Conservation (phyloP, 805 yeast species). For the Peterozyma xylosa region DNA sequence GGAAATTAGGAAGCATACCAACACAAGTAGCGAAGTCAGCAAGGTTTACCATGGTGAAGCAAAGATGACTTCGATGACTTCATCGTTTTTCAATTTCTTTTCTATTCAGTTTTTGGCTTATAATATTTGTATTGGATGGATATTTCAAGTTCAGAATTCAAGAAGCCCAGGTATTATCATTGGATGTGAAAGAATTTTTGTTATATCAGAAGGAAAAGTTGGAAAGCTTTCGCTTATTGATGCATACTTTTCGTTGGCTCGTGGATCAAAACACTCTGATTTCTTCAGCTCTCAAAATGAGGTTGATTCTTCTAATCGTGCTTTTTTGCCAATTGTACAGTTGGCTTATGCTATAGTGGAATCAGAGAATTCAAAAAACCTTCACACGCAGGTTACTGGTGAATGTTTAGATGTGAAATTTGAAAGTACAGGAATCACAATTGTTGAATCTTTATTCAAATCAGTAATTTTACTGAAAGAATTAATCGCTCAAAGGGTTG, state of each 20-base stretch:
- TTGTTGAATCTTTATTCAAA: constrained; percentile 43
- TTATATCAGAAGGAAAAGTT: constrained; percentile 48
- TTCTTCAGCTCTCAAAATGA: constrained; percentile 43
- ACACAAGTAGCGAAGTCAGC: neutral
- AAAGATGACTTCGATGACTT: constrained; percentile 6
- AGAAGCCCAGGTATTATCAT: constrained; percentile 62
- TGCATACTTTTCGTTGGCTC: constrained; percentile 66
- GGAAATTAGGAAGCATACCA: neutral
- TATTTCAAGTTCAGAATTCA: constrained; percentile 39
- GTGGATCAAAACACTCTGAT: constrained; percentile 43
- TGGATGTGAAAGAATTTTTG: constrained; percentile 71
- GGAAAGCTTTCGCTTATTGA: constrained; percentile 67
- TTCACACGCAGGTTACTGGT: constrained; percentile 51
- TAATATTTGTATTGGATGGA: constrained; percentile 73
- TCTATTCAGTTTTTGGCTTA: constrained; percentile 54
- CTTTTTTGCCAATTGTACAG: constrained; percentile 64
- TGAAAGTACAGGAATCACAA: constrained; percentile 44
- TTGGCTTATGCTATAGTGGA: constrained; percentile 33
- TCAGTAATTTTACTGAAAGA: constrained; percentile 27
- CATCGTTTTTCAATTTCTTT: constrained; percentile 25
- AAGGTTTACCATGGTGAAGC: neutral
- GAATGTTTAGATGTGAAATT: constrained; percentile 63
- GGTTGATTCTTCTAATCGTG: constrained; percentile 44
- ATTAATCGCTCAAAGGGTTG: constrained; percentile 5
- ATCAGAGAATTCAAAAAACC: constrained; percentile 19